Percentiles rank a stretch among this genome's conserved stretches.
These are phyloP conservation scores for Botryococcus braunii DNA, from an alignment of 163 green algal genomes.

Conservation along the genomic window DNA sequence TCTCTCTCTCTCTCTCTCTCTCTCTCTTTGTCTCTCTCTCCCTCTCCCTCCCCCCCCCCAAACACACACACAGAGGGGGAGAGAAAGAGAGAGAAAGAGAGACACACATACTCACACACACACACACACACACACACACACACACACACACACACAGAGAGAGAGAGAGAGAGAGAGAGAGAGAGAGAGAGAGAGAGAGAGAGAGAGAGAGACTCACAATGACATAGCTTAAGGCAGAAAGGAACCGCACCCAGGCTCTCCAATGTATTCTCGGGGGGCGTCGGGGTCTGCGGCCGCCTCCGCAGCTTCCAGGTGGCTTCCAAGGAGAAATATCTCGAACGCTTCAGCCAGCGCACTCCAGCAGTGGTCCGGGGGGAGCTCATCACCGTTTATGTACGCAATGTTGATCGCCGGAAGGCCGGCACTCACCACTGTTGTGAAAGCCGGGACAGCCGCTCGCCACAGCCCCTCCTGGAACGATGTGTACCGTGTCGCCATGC, in stretches of 20 bases:
- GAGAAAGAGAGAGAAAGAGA: too few relatives aligned
- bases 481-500: conserved; percentile 40
- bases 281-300: background rate
- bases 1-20: too few relatives aligned
- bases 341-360: conserved; percentile 39
- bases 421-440: conserved; percentile 45
- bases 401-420: conserved; percentile 56
- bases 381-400: conserved; percentile 20
- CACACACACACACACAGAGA: too few relatives aligned
- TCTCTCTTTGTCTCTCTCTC: too few relatives aligned
- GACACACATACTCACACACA: too few relatives aligned
- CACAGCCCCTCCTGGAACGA: conserved; percentile 43
- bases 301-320: conserved; percentile 3
- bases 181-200: too few relatives aligned
- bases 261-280: background rate
- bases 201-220: too few relatives aligned
- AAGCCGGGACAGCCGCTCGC: conserved; percentile 40
- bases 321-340: conserved; percentile 59
- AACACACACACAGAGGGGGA: too few relatives aligned
- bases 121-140: too few relatives aligned
- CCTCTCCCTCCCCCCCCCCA: too few relatives aligned
- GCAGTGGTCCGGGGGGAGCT: conserved; percentile 10
- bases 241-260: background rate
- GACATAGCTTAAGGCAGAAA: too few relatives aligned
- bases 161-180: too few relatives aligned